Evolutionary conservation across 768 basidiomycete species (phyloP), one percentile per base, ranked within the genome.

Genomic region (Russula compacta): DNA sequence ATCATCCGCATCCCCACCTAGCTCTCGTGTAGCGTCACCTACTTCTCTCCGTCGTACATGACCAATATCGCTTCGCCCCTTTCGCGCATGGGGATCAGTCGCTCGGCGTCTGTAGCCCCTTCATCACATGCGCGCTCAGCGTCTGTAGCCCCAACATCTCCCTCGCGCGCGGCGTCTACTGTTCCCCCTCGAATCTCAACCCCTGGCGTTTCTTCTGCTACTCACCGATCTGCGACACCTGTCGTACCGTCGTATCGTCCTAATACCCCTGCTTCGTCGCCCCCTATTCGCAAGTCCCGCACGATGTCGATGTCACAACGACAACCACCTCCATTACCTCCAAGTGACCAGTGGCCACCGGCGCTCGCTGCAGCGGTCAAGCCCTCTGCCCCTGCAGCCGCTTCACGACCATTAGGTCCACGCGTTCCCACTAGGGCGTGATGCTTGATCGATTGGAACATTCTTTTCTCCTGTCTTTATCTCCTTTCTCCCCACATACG

Each of bases 1-100:
- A 29, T 53, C 65, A 21, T 50, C 65, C 7, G 35, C 53, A 24
- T 64, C 66, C 12, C 65, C 65, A 17, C 66, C 66, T 19, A 56
- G 32, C 17, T 65, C 66, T 19, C 66, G 66, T 48, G 66, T 66
- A 12, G 64, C 66, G 36, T 66, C 66, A 42, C 66, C 66, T 17
- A 66, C 65, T 39, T 58, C 19, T 39, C 62, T 40, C 56, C 61
- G 15, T 59, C 63, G 5, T 58, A 64, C 21, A 46, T 54, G 29
- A 7, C 59, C 29, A 60, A 51, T 38, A 48, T 60, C 19, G 29
- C 57, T 24, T 53, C 64, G 19, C 50, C 57, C 9, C 40, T 57
- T 15, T 49, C 65, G 8, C 65, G 65, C 43, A 53, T 60, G 14
- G 58, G 59, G 21, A 53, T 53, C n/a, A 50, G 15, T 32, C 58